These are phyloP conservation scores for Adiantum capillusveneris DNA, from an alignment of 75 land plant genomes.

Conservation along the genomic window DNA sequence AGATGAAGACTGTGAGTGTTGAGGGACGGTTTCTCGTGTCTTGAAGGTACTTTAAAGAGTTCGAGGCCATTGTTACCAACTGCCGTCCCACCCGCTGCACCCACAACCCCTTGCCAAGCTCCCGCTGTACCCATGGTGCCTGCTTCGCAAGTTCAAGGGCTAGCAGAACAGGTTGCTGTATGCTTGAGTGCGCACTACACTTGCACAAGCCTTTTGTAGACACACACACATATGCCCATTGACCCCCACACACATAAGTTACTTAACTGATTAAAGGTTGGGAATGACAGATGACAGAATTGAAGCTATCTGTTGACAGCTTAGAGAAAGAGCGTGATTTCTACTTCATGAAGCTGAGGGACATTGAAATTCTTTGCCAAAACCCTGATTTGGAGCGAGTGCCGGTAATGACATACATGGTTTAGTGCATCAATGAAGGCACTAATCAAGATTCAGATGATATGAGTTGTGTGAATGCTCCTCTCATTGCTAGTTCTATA, in stretches of 20 bases:
- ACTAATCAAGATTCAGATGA: too few relatives aligned
- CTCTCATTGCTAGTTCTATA: too few relatives aligned
- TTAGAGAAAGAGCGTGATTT: constrained; percentile 93
- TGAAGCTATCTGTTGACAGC: constrained; percentile 60
- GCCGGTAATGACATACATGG: background rate
- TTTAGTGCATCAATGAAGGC: too few relatives aligned
- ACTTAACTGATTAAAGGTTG: too few relatives aligned
- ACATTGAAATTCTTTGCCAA: constrained; percentile 86
- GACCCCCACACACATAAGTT: too few relatives aligned
- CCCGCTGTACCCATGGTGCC: constrained; percentile 1
- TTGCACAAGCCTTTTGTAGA: too few relatives aligned
- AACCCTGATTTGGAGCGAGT: constrained; percentile 26
- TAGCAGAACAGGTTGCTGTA: background rate
- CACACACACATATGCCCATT: too few relatives aligned
- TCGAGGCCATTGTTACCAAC: background rate
- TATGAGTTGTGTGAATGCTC: too few relatives aligned
- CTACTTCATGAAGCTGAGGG: constrained; percentile 77
- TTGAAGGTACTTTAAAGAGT: background rate
- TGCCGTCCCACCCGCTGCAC: background rate
- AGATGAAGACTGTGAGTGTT: too few relatives aligned
- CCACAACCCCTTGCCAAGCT: background rate
- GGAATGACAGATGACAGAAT: constrained; percentile 58
- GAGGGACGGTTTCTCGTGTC: too few relatives aligned
- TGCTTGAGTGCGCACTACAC: background rate
- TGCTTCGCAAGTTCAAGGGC: background rate